phyloP scores from a whole-genome alignment of 2,329 filamentous ascomycete genomes.

The Fusarium cicatricum region DNA sequence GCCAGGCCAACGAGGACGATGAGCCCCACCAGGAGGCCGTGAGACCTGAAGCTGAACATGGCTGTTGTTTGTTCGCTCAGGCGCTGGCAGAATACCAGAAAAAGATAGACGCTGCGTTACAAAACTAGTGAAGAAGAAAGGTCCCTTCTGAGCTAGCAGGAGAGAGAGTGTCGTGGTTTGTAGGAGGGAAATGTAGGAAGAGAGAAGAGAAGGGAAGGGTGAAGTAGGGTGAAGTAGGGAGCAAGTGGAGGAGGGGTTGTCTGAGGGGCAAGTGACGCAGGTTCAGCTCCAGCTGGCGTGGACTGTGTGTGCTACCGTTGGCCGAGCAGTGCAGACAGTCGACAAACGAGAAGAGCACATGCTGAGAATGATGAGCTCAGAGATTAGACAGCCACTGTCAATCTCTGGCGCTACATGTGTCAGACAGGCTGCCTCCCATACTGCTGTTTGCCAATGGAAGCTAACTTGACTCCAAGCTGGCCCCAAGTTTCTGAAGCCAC shows the following conservation, averaged over 20 bases:
- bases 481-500: constrained; percentile 14
- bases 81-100: constrained; percentile 26
- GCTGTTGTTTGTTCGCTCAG: constrained; percentile 32
- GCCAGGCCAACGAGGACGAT: constrained; percentile 72
- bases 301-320: constrained; percentile 17
- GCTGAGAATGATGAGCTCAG: constrained; percentile 6
- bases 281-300: constrained; percentile 39
- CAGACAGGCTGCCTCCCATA: constrained; percentile 26
- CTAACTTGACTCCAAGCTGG: constrained; percentile 9
- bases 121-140: constrained; percentile 12
- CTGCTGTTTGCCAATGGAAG: constrained; percentile 3
- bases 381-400: constrained; percentile 20
- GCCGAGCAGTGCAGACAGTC: constrained; percentile 15
- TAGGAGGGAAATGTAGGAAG: constrained; percentile 16
- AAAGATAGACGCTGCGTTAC: constrained; percentile 12
- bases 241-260: constrained; percentile 29
- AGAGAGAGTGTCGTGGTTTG: constrained; percentile 14
- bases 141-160: constrained; percentile 35
- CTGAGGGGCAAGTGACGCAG: constrained; percentile 43
- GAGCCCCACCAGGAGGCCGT: constrained; percentile 62
- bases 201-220: constrained; percentile 20
- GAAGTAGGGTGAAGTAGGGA: constrained; percentile 20
- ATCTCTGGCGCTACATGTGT: constrained; percentile 5
- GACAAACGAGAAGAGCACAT: constrained; percentile 15
- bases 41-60: constrained; percentile 60